Evolutionary conservation across 1,284 basidiomycete species (phyloP).

Genomic region (Volvariella volvacea): DNA sequence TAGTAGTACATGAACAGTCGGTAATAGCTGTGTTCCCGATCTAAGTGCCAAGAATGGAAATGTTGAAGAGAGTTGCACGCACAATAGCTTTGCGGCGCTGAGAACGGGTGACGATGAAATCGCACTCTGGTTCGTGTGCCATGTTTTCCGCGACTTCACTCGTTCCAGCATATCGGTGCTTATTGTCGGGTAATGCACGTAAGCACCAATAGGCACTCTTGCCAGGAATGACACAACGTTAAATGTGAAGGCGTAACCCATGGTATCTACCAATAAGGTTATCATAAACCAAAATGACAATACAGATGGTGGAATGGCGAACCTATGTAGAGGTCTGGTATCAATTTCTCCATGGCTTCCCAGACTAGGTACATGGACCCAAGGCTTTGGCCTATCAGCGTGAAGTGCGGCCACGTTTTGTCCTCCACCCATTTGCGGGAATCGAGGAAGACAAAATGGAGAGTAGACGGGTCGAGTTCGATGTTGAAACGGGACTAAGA

Average conservation of each 20-base stretch:
- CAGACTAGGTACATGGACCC: constrained; percentile 82
- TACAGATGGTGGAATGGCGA: constrained; percentile 11
- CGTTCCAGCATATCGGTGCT: constrained; percentile 90
- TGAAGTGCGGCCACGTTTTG: constrained; percentile 80
- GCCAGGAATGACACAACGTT: constrained; percentile 65
- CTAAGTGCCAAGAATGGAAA: constrained; percentile 3
- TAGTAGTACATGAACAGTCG: constrained; percentile 83
- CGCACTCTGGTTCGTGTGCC: constrained; percentile 62
- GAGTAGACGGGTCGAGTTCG: constrained; percentile 47
- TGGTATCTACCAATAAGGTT: constrained; percentile 65
- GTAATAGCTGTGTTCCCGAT: constrained; percentile 69
- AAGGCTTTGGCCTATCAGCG: constrained; percentile 85
- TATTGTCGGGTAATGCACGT: constrained; percentile 96
- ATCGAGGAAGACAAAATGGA: constrained; percentile 77
- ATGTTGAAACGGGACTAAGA: constrained; percentile 86
- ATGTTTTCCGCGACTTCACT: constrained; percentile 53
- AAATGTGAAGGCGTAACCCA: constrained; percentile 96
- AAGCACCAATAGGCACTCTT: constrained; percentile 75
- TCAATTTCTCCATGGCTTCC: constrained; percentile 70
- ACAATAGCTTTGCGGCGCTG: constrained; percentile 72
- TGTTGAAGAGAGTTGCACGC: constrained; percentile 20
- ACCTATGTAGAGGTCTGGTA: constrained; percentile 93
- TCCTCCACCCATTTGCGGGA: constrained; percentile 77
- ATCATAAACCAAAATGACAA: constrained; percentile 1
- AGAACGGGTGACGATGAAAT: constrained; percentile 58